Evolutionary conservation across 306 rosid genomes (phyloP).

Genomic region (Quercus mongolica): DNA sequence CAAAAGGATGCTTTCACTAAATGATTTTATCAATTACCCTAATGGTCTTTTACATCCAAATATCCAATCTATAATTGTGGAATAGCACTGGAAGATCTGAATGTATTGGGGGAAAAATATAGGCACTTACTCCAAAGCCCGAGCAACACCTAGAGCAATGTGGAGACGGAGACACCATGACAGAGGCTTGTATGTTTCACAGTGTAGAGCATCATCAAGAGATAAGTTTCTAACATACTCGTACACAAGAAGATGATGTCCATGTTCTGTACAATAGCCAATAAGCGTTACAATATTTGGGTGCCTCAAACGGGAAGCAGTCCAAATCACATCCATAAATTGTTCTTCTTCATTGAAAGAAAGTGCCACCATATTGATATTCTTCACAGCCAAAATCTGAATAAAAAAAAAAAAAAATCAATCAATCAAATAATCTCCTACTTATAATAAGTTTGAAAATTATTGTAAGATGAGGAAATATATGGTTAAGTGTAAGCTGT

Average conservation of each 20-base stretch:
- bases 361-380: slow-evolving; percentile 54
- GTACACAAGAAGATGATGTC: slow-evolving; percentile 74
- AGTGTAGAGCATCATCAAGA: slow-evolving; percentile 67
- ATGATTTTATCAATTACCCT: background rate
- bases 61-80: background rate
- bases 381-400: slow-evolving; percentile 78
- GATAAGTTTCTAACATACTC: slow-evolving; percentile 66
- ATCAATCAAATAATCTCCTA: slow-evolving; percentile 6
- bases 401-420: background rate
- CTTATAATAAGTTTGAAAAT: slow-evolving; percentile 9
- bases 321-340: slow-evolving; percentile 78
- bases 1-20: background rate
- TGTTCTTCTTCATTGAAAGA: slow-evolving; percentile 75
- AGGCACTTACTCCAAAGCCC: slow-evolving; percentile 78
- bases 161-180: slow-evolving; percentile 75
- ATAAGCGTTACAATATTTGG: slow-evolving; percentile 70
- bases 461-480: background rate
- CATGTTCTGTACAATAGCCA: slow-evolving; percentile 85
- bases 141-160: slow-evolving; percentile 78
- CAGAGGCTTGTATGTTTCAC: slow-evolving; percentile 57
- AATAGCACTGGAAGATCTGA: background rate
- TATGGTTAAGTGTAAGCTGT: slow-evolving; percentile 11
- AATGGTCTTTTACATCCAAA: background rate
- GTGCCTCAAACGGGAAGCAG: slow-evolving; percentile 71
- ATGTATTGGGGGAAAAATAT: slow-evolving; percentile 5